Percentiles rank a stretch among this genome's conserved stretches.
Conservation (phyloP, 2,329 filamentous ascomycete genomes). For the Amauroascus verrucosus region DNA sequence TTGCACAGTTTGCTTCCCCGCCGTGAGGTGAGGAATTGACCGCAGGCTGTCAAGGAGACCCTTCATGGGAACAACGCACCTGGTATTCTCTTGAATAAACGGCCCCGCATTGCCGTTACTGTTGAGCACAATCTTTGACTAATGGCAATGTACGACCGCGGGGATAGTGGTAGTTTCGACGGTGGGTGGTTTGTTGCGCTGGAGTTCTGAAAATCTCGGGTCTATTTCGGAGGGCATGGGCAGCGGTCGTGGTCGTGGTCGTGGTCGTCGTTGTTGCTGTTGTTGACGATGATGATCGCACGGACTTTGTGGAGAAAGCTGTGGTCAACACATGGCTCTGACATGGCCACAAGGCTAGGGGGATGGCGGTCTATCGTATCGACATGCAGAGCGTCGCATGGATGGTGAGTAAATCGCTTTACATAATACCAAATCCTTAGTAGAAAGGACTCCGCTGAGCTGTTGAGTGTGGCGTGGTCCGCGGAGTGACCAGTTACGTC, state of each 20-base stretch:
- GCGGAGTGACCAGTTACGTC: neutral
- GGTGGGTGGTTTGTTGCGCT: neutral
- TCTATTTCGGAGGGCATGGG: neutral
- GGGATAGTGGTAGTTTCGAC: neutral
- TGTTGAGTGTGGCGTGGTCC: neutral
- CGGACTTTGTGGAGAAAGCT: neutral
- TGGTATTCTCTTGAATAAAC: neutral
- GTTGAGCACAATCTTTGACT: neutral
- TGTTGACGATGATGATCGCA: neutral
- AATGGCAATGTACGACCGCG: neutral
- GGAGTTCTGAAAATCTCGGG: neutral
- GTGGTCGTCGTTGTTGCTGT: neutral
- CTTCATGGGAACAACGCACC: neutral
- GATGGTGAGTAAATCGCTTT: neutral
- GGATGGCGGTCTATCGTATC: neutral
- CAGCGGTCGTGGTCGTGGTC: neutral
- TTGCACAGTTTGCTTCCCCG: conserved; percentile 4
- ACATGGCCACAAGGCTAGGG: neutral
- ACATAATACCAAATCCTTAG: neutral
- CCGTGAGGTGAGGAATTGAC: neutral
- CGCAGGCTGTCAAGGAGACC: neutral
- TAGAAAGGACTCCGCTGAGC: neutral
- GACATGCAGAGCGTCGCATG: neutral
- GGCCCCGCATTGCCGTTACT: neutral
- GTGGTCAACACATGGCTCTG: conserved; percentile 4